Conservation (phyloP, 257 asterid species). For the Plantago elongata region DNA sequence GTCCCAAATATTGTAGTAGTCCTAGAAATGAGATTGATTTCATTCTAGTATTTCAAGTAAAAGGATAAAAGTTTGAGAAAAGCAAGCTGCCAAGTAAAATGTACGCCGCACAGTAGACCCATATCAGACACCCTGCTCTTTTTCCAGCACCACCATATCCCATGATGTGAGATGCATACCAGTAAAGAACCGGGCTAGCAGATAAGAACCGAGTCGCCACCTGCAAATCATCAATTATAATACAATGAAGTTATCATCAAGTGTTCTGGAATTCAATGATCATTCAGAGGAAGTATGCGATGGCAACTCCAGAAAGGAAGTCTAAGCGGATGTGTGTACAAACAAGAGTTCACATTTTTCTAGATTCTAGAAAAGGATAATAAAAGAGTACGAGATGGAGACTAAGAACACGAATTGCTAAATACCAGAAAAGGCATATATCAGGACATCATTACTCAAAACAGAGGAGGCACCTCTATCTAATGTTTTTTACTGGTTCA, state of each 20-base stretch:
- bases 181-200: slow-evolving; percentile 74
- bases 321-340: no score
- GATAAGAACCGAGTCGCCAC: slow-evolving; percentile 92
- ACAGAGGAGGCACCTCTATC: no score
- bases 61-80: slow-evolving; percentile 93
- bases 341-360: no score
- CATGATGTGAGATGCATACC: slow-evolving; percentile 71
- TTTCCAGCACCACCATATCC: slow-evolving; percentile 35
- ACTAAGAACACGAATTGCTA: background rate
- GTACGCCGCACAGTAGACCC: slow-evolving; percentile 76
- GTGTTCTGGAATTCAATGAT: no score
- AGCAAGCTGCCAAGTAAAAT: slow-evolving; percentile 74
- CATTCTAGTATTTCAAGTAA: slow-evolving; percentile 45
- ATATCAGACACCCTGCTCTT: slow-evolving; percentile 65
- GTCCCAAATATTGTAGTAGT: no score
- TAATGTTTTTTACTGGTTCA: no score
- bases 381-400: background rate
- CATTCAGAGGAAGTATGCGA: no score
- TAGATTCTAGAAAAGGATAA: background rate
- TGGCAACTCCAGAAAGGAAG: no score
- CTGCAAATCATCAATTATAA: slow-evolving; percentile 28
- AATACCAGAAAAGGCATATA: background rate
- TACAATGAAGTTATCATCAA: slow-evolving; percentile 1
- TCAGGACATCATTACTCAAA: background rate
- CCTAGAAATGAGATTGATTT: no score